Conservation (phyloP, 768 basidiomycete genomes). For the Pisolithus orientalis region DNA sequence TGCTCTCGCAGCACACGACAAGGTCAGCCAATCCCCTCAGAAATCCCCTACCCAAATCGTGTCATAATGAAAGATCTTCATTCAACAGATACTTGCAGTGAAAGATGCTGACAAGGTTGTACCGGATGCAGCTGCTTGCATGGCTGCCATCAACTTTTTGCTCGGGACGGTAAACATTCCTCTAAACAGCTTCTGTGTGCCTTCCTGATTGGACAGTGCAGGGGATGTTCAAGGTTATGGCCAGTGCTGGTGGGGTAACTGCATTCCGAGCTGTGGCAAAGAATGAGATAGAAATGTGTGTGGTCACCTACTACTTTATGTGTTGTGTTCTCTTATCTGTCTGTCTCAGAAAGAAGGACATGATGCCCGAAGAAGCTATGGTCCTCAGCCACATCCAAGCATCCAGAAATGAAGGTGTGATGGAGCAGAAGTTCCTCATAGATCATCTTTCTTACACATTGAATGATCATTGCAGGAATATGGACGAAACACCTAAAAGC, state of each 20-base stretch:
- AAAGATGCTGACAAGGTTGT: constrained; percentile 62
- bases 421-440: not conserved
- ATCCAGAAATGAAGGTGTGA: constrained; percentile 72
- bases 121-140: constrained; percentile 55
- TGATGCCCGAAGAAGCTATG: constrained; percentile 80
- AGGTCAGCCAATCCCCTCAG: constrained; percentile 28
- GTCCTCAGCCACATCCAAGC: constrained; percentile 79
- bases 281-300: constrained; percentile 62
- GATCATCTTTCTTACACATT: not conserved
- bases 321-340: constrained; percentile 2
- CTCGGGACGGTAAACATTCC: constrained; percentile 40
- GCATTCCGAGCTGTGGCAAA: constrained; percentile 69
- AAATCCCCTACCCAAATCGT: too few relatives aligned
- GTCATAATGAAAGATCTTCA: not conserved
- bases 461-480: constrained; percentile 50
- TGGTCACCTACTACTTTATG: constrained; percentile 7
- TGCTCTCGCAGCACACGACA: constrained; percentile 42
- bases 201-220: constrained; percentile 13
- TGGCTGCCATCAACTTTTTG: constrained; percentile 74
- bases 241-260: constrained; percentile 49
- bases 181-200: not conserved
- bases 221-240: constrained; percentile 64
- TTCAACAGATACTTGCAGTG: constrained; percentile 37
- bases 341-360: constrained; percentile 60
- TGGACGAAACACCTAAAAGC: constrained; percentile 91